A percentile compares a stretch with the other conserved stretches of the same genome.
Conservation (phyloP, 345 rosid species). For the Bruguiera sexangula region DNA sequence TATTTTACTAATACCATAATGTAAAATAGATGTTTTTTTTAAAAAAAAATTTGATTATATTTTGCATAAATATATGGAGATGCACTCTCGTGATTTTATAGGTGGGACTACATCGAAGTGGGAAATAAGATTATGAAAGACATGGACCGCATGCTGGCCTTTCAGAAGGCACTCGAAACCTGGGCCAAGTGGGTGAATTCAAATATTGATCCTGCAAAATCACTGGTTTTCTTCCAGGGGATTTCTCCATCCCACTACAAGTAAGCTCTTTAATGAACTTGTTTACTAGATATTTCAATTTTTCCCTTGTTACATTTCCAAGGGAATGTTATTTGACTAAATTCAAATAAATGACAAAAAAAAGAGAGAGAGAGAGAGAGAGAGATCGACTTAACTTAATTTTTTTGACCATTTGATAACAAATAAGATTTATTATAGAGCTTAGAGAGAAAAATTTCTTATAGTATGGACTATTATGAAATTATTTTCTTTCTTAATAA, state of each 20-base stretch:
- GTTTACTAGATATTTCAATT: too few relatives aligned
- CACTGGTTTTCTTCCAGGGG: slow-evolving; percentile 53
- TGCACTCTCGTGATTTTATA: slow-evolving; percentile 10
- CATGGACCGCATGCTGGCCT: slow-evolving; percentile 60
- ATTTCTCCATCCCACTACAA: slow-evolving; percentile 52
- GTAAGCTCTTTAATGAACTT: slow-evolving; percentile 23
- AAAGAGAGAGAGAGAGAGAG: too few relatives aligned
- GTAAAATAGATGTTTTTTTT: neutral
- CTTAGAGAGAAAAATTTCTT: too few relatives aligned
- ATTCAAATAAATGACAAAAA: too few relatives aligned
- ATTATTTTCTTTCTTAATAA: neutral
- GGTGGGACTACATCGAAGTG: slow-evolving; percentile 54
- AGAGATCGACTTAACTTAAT: too few relatives aligned
- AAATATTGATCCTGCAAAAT: slow-evolving; percentile 36
- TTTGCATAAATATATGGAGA: neutral
- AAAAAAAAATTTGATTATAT: neutral
- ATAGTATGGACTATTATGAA: neutral
- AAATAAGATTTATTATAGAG: too few relatives aligned
- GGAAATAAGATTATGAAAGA: slow-evolving; percentile 39
- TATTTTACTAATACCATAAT: neutral
- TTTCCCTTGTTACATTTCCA: too few relatives aligned
- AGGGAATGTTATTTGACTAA: too few relatives aligned
- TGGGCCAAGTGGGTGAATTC: slow-evolving; percentile 65
- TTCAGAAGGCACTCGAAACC: slow-evolving; percentile 43
- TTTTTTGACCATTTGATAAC: too few relatives aligned